Percentiles rank a stretch among this genome's conserved stretches.
Evolutionary conservation across 257 asterid species (phyloP).

Genomic region (Schizonepeta tenuifolia): DNA sequence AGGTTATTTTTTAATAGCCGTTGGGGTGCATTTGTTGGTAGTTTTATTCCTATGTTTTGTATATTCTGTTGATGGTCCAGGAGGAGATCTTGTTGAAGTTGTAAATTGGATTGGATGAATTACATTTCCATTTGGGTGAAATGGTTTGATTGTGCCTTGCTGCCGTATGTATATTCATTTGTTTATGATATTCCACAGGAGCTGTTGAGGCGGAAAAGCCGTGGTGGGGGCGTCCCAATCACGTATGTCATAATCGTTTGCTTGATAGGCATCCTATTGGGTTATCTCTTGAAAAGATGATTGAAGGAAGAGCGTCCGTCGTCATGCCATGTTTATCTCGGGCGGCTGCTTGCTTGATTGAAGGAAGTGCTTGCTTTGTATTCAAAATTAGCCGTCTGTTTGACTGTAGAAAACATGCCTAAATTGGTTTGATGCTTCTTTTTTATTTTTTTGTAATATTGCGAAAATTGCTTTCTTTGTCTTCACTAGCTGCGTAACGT

Average conservation of each 20-base stretch:
- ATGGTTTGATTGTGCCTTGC: too few species aligned
- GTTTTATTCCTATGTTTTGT: too few species aligned
- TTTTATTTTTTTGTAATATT: conserved; percentile 12
- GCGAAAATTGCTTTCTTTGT: conserved; percentile 50
- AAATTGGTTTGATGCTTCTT: conserved; percentile 48
- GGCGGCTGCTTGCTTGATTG: conserved; percentile 35
- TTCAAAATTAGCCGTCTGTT: conserved; percentile 54
- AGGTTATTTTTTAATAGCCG: too few species aligned
- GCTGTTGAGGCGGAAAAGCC: conserved; percentile 65
- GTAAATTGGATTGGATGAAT: too few species aligned
- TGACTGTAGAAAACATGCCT: conserved; percentile 51
- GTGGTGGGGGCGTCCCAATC: conserved; percentile 69
- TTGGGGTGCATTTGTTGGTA: too few species aligned
- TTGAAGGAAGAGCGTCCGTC: conserved; percentile 2
- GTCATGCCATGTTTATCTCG: conserved; percentile 31
- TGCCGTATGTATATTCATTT: not conserved
- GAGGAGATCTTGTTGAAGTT: too few species aligned
- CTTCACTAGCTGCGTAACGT: conserved; percentile 49
- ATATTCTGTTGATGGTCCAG: too few species aligned
- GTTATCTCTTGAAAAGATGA: conserved; percentile 79
- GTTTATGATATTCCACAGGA: conserved; percentile 52
- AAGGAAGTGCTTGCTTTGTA: conserved; percentile 48
- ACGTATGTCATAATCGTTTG: conserved; percentile 69
- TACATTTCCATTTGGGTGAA: too few species aligned
- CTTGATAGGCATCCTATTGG: conserved; percentile 74